phyloP scores from a whole-genome alignment of 2,329 filamentous ascomycete genomes.

The Coniella lustricola region DNA sequence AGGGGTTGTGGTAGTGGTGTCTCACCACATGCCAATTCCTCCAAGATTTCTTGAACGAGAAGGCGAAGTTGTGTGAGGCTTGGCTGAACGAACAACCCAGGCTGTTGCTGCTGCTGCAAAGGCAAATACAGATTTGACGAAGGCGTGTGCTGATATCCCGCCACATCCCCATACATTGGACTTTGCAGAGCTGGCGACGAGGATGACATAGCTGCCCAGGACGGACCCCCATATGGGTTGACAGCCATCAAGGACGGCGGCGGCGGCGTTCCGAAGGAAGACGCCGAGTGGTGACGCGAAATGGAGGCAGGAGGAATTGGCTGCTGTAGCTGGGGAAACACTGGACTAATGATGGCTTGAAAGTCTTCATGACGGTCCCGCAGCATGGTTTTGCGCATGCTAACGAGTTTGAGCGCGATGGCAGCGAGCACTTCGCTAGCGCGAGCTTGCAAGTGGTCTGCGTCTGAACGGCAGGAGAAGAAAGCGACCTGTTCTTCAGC shows the following conservation, averaged over 20 bases:
- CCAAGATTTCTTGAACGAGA: too few species aligned
- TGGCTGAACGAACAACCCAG: too few species aligned
- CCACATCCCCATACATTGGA: not conserved
- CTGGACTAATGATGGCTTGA: not conserved
- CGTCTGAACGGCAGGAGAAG: slow-evolving; percentile 1
- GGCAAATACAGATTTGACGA: not conserved
- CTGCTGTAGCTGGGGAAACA: not conserved
- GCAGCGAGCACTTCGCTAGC: not conserved
- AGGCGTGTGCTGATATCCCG: not conserved
- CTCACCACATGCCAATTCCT: too few species aligned
- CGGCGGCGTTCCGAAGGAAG: not conserved
- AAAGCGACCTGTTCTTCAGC: not conserved
- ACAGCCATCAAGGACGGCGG: not conserved
- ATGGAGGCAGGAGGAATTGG: not conserved
- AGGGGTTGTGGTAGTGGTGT: too few species aligned
- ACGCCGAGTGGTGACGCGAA: not conserved
- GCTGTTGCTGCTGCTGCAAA: not conserved
- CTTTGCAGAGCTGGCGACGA: not conserved
- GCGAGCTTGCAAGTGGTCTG: not conserved
- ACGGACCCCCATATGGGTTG: not conserved
- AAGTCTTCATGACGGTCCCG: not conserved
- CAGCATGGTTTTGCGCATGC: not conserved
- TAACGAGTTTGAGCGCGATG: not conserved
- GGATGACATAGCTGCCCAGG: too few species aligned
- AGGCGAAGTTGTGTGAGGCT: too few species aligned